Evolutionary conservation across 2,329 filamentous ascomycete genomes (phyloP).

Genomic region (Microascus cirrosus): DNA sequence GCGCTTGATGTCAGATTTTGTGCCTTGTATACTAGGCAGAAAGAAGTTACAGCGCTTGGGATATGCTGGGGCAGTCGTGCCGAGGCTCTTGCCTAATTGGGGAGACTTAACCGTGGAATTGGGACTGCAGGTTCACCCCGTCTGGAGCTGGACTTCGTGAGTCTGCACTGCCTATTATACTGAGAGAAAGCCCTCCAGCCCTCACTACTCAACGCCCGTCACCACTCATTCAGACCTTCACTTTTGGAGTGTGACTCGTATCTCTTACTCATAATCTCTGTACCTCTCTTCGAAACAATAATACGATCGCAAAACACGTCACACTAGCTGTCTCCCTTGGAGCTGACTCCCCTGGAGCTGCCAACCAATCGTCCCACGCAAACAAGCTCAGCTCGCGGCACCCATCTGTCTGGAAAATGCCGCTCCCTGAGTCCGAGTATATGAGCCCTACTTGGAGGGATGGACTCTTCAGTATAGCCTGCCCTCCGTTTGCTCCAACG

Average conservation of each 20-base stretch:
- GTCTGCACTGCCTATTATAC: neutral
- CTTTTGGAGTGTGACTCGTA: no score
- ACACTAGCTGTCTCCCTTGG: no score
- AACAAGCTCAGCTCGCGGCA: neutral
- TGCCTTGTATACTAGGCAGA: neutral
- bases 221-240: no score
- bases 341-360: neutral
- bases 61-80: neutral
- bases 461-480: slow-evolving; percentile 66
- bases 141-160: neutral
- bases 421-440: slow-evolving; percentile 61
- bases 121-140: neutral
- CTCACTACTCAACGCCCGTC: no score
- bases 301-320: no score
- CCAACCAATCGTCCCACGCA: neutral
- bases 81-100: neutral
- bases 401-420: slow-evolving; percentile 33
- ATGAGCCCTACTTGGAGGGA: slow-evolving; percentile 78
- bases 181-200: neutral
- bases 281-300: no score
- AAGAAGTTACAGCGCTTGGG: neutral
- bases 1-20: neutral
- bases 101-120: neutral
- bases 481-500: neutral
- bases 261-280: no score